These are phyloP conservation scores for Solanum bulbocastanum DNA, from an alignment of 257 asterid species.

Conservation along the genomic window DNA sequence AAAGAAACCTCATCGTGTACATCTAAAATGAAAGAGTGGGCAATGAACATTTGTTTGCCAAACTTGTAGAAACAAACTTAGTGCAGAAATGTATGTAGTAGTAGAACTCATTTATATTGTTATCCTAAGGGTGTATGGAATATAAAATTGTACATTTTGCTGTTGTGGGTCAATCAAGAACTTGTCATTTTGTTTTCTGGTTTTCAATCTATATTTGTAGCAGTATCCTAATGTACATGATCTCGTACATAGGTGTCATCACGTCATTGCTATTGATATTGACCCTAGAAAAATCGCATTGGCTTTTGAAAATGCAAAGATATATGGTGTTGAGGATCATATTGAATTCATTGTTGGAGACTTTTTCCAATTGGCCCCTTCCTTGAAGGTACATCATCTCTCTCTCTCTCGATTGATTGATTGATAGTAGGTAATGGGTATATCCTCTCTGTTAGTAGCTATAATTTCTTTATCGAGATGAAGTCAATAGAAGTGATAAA, in stretches of 20 bases:
- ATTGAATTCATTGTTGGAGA: conserved; percentile 82
- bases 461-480: not conserved
- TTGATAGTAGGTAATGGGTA: not conserved
- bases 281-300: conserved; percentile 57
- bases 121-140: not conserved
- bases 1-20: not conserved
- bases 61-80: not conserved
- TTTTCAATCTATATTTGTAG: not conserved
- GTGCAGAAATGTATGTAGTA: not conserved
- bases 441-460: not conserved
- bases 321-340: conserved; percentile 71
- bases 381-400: conserved; percentile 44
- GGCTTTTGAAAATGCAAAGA: conserved; percentile 65
- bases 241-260: conserved; percentile 36
- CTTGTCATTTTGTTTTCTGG: not conserved
- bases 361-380: conserved; percentile 76
- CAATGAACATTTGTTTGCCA: not conserved
- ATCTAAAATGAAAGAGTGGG: not conserved
- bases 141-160: not conserved
- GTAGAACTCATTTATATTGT: not conserved
- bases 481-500: not conserved
- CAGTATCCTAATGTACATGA: not conserved
- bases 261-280: conserved; percentile 73
- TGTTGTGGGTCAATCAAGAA: not conserved
- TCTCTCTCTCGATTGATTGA: not conserved